Evolutionary conservation across 2,329 filamentous ascomycete genomes (phyloP).

Genomic region (Diaporthe citri): DNA sequence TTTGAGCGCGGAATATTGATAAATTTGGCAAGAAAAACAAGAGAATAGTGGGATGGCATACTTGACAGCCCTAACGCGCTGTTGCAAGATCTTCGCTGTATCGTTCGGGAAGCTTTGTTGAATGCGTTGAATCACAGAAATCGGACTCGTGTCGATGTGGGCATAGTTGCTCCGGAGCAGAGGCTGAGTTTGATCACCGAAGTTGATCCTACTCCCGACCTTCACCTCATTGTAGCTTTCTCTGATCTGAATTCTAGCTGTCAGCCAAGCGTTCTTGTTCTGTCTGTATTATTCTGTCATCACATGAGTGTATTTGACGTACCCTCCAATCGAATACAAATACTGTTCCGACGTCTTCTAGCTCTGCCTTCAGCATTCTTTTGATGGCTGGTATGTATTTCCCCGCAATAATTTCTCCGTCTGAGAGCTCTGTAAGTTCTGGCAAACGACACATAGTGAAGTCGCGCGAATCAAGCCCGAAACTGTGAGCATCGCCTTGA

Average conservation of each 20-base stretch:
- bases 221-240: background rate
- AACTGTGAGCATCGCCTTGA: background rate
- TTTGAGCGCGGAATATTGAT: no score
- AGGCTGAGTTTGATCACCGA: slow-evolving; percentile 4
- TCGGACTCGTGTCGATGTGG: slow-evolving; percentile 15
- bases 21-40: no score
- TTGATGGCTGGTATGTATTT: slow-evolving; percentile 16
- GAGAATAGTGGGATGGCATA: background rate
- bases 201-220: background rate
- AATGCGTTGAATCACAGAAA: background rate
- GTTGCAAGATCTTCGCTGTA: background rate
- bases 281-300: background rate
- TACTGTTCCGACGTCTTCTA: background rate
- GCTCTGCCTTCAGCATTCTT: background rate
- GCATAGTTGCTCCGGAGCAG: slow-evolving; percentile 2
- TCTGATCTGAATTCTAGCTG: background rate
- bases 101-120: slow-evolving; percentile 7
- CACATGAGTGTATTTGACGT: background rate
- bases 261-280: background rate
- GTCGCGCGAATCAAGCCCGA: background rate
- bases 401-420: background rate
- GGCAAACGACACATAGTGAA: background rate
- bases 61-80: slow-evolving; percentile 9
- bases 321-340: slow-evolving; percentile 19
- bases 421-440: background rate